Conservation (phyloP, 768 basidiomycete species). For the Cubamyces sp. region DNA sequence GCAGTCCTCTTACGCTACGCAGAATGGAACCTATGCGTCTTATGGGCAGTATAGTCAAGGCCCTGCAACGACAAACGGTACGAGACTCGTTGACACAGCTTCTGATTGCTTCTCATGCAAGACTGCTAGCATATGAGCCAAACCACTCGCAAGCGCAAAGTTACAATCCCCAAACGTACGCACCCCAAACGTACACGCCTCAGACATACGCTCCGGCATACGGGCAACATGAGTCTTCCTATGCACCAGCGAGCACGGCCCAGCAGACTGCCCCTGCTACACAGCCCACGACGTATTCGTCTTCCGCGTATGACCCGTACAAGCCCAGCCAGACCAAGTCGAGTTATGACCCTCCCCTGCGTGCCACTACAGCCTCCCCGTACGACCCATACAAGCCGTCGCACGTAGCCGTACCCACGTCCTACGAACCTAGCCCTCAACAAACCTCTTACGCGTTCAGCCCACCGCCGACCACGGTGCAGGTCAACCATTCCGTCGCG, state of each 20-base stretch:
- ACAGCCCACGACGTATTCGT: constrained; percentile 22
- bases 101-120: background rate
- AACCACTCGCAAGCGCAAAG: constrained; percentile 12
- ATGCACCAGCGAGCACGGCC: constrained; percentile 28
- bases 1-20: constrained; percentile 15
- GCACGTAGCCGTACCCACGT: constrained; percentile 6
- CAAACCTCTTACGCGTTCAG: background rate
- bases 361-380: constrained; percentile 30
- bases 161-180: constrained; percentile 20
- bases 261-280: constrained; percentile 22
- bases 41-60: constrained; percentile 18
- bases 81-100: background rate
- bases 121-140: constrained; percentile 14
- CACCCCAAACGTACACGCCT: background rate
- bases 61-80: constrained; percentile 7
- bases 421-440: constrained; percentile 5
- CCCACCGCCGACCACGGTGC: constrained; percentile 4
- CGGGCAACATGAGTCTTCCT: constrained; percentile 14
- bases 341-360: constrained; percentile 30
- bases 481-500: constrained; percentile 8
- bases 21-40: constrained; percentile 15
- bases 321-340: constrained; percentile 24
- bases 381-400: constrained; percentile 27
- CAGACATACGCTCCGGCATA: background rate
- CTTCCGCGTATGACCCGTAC: constrained; percentile 37